Evolutionary conservation across 257 asterid genomes (phyloP).

Genomic region (Ophiorrhiza pumila): DNA sequence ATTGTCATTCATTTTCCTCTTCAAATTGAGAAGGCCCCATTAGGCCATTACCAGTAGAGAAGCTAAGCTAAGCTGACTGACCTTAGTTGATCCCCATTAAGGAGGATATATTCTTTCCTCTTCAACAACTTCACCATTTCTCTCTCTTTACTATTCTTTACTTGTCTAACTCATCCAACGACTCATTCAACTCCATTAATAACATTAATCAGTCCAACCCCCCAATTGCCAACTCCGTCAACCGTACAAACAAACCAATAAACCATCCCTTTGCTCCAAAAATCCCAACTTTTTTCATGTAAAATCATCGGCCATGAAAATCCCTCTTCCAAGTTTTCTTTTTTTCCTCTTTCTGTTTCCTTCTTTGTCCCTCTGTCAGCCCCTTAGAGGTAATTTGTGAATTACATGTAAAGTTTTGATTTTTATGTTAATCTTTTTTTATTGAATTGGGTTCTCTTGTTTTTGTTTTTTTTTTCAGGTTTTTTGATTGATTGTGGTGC

Average conservation of each 20-base stretch:
- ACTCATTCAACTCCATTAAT: conserved; percentile 30
- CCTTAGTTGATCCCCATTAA: conserved; percentile 6
- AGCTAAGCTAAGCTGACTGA: no score
- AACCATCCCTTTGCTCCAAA: background rate
- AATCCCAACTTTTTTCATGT: background rate
- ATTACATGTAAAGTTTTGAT: background rate
- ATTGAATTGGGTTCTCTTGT: background rate
- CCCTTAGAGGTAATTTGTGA: conserved; percentile 46
- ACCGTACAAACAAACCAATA: background rate
- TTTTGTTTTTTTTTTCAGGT: conserved; percentile 30
- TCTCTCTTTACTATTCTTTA: conserved; percentile 18
- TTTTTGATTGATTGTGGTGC: conserved; percentile 74
- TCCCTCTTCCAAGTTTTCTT: conserved; percentile 8
- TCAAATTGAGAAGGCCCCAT: no score
- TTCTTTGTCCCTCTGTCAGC: conserved; percentile 36
- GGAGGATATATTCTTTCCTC: conserved; percentile 23
- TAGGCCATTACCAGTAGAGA: background rate
- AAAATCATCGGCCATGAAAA: no score
- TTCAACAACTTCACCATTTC: conserved; percentile 34
- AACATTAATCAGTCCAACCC: background rate
- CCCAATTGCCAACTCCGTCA: background rate
- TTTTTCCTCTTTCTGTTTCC: conserved; percentile 31
- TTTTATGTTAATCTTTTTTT: background rate
- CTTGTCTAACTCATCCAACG: conserved; percentile 28
- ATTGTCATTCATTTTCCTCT: no score